phyloP scores from a whole-genome alignment of 2,329 filamentous ascomycete genomes.

The Sarocladium brachiariae region DNA sequence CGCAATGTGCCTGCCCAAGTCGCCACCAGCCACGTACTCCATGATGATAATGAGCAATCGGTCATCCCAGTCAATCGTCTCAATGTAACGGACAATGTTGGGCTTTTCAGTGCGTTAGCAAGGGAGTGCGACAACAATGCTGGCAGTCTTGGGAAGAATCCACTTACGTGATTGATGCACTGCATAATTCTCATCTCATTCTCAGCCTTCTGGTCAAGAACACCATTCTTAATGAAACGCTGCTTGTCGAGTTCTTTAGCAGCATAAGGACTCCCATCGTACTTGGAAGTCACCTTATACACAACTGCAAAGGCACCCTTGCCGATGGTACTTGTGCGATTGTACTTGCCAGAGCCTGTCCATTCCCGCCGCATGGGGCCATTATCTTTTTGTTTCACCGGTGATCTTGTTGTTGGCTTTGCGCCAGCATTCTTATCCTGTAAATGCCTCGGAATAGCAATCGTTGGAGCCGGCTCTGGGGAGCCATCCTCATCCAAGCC shows the following conservation, averaged over 20 bases:
- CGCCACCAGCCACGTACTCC: constrained; percentile 81
- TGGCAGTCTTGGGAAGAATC: background rate
- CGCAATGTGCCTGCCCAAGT: constrained; percentile 68
- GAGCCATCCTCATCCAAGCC: constrained; percentile 18
- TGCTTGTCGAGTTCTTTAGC: constrained; percentile 94
- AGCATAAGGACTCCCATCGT: constrained; percentile 75
- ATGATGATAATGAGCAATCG: constrained; percentile 94
- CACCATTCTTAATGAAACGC: constrained; percentile 85
- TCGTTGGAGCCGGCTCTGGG: background rate
- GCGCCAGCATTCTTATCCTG: background rate
- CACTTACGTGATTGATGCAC: constrained; percentile 68
- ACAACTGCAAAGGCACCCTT: constrained; percentile 94
- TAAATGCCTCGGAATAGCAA: constrained; percentile 1
- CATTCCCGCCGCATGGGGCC: constrained; percentile 52
- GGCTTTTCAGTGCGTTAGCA: constrained; percentile 40
- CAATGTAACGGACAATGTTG: constrained; percentile 87
- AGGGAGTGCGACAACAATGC: constrained; percentile 9
- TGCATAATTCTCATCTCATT: constrained; percentile 98
- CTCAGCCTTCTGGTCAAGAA: constrained; percentile 84
- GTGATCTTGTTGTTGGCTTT: constrained; percentile 10
- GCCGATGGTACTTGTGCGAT: constrained; percentile 73
- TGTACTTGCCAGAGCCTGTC: constrained; percentile 80
- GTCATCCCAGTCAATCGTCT: constrained; percentile 75
- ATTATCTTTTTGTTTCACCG: constrained; percentile 20
- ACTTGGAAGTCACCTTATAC: constrained; percentile 81